Evolutionary conservation across 2,329 filamentous ascomycete genomes (phyloP), one percentile per base, ranked within the genome.

Genomic region (Fusarium vanettenii): DNA sequence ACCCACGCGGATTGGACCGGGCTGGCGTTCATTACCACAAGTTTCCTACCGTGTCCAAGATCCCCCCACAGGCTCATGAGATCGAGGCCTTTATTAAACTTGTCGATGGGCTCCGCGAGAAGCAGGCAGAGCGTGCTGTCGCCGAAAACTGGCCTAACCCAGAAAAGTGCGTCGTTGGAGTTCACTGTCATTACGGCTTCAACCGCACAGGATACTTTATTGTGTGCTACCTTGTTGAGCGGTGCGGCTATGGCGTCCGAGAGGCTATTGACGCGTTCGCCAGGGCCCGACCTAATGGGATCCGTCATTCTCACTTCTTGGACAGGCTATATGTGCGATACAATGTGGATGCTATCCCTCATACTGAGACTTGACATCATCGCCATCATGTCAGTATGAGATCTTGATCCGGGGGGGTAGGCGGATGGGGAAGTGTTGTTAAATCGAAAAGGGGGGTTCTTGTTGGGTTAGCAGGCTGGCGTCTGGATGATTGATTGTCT

Each of bases 181-280:
- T 98, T 0, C 96, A 98, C 81, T 98, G 96, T 79, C 96, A 98
- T 80, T 98, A 98, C 78, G 96, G 96, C 0, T 98, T 97, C 85
- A 98, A 98, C 81, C 90, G 95, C 25, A 98, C 96, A 0, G 96
- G 96, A 0, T 98, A 96, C 81, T 94, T 98, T 80, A 91, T 98
- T 60, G 93, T 94, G 35, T 95, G 92, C 79, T 98, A 98, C 80
- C 86, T 98, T n/a, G 92, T 98, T 16, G 95, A 98, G 84, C 87
- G 91, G 56, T 89, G 93, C 75, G 92, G 90, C 0, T 95, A 90
- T 78, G 86, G 85, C 25, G 89, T 98, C 2, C 89, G 93, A 78
- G 91, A 93, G 64, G 96, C 96, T 1, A 91, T 98, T 70, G 91
- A 94, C 62, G 89, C 91, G 70, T 98, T 98, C 84, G 91, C 91